Evolutionary conservation across 2,329 filamentous ascomycete species (phyloP), one percentile per base, ranked within the genome.

Genomic region (Cladophialophora yegresii): DNA sequence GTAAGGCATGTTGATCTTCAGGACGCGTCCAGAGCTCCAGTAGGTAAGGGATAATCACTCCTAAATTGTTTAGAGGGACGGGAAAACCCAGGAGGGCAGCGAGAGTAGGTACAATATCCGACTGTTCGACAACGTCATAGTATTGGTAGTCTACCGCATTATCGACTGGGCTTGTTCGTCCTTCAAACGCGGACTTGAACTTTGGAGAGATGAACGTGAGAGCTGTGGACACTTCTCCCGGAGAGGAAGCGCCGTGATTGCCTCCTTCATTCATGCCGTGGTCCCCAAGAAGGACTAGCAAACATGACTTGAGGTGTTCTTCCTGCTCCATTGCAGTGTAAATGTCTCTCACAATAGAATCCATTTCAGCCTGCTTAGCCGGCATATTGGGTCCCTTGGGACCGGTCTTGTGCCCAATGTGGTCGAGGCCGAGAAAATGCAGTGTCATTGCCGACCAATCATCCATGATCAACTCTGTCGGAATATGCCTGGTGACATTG

Each of bases 241-340:
- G 86, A 0, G 93, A 93, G 9, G 93, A 97, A 45, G 93, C 95
- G 32, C 95, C 95, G 75, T 99, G 95, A 71, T 98, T 98, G 2
- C 95, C 95, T 22, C 91, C 95, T 71, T 98, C 93, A 71, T 98
- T 99, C 95, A 99, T 99, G n/a, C 95, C 95, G 74, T 99, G 95
- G 72, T 99, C 96, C 62, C 95, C 95, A 62, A 89, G 92, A 6
- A 99, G 79, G 2, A 99, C 87, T 53, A 99, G 84, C 1, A 99
- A 79, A 0, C 93, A 92, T 4, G 90, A 89, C 33, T 85, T 74
- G 0, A 97, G 85, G 75, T 96, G 89, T 1, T 83, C 74, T 62
- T 90, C 79, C 3, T 82, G 83, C 72, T 89, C 84, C 69, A 99
- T 89, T 6, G 91, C 89, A 12, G 83, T 80, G 73, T 91, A 97